Percentiles rank a stretch among this genome's conserved stretches.
Conservation (phyloP, 495 filamentous ascomycete species). For the Saxophila tyrrhenica region DNA sequence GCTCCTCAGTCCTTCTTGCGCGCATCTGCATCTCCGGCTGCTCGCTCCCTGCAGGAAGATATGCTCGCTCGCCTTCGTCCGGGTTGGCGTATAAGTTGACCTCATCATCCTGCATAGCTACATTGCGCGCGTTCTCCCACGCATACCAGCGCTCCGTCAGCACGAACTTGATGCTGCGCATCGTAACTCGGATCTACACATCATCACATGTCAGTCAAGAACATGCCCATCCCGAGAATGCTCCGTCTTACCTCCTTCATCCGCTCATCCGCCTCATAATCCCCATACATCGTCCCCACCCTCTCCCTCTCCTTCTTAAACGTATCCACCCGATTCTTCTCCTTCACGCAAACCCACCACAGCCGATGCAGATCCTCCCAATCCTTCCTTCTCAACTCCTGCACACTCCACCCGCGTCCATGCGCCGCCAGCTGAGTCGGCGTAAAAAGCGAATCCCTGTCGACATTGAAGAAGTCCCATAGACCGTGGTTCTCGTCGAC, state of each 20-base stretch:
- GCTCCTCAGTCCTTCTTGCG: background rate
- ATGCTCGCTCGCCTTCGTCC: constrained; percentile 28
- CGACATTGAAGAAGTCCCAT: constrained; percentile 78
- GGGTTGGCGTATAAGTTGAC: constrained; percentile 33
- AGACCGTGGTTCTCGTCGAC: constrained; percentile 72
- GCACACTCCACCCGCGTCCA: constrained; percentile 75
- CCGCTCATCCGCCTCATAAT: constrained; percentile 47
- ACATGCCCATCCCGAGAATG: background rate
- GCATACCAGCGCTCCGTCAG: constrained; percentile 82
- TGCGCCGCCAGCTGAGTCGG: constrained; percentile 43
- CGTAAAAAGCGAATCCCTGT: constrained; percentile 49
- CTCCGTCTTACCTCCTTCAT: constrained; percentile 46
- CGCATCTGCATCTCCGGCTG: background rate
- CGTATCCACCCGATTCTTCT: constrained; percentile 83
- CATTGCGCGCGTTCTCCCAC: constrained; percentile 69
- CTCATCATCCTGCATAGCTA: constrained; percentile 58
- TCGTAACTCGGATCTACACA: constrained; percentile 51
- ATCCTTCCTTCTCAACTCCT: constrained; percentile 75
- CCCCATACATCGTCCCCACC: constrained; percentile 52
- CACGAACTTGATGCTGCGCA: constrained; percentile 66
- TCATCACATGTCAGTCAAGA: background rate
- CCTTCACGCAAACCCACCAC: constrained; percentile 93
- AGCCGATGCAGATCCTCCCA: constrained; percentile 89
- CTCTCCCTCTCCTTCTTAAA: constrained; percentile 52
- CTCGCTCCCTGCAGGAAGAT: background rate